phyloP scores from a whole-genome alignment of 2,329 filamentous ascomycete species.

The Talaromyces sp. region DNA sequence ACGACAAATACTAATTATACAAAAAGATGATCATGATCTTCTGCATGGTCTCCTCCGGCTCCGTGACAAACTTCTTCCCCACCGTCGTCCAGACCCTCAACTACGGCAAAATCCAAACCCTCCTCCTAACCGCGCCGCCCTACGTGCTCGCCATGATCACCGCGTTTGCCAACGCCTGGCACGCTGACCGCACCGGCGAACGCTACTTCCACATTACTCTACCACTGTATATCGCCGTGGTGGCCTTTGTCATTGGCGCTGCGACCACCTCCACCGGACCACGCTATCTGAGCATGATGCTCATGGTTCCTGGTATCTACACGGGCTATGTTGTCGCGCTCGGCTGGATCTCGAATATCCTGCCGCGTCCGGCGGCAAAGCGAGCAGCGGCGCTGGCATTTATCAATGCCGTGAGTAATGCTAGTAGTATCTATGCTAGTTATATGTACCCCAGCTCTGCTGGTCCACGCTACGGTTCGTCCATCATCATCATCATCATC shows the following conservation, averaged over 20 bases:
- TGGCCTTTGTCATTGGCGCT: conserved; percentile 4
- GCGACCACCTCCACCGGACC: neutral
- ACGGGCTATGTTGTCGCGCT: conserved; percentile 51
- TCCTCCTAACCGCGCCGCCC: conserved; percentile 46
- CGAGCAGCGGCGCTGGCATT: conserved; percentile 33
- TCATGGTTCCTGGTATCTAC: conserved; percentile 22
- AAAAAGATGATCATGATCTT: conserved; percentile 52
- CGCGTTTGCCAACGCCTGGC: conserved; percentile 6
- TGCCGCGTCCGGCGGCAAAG: conserved; percentile 34
- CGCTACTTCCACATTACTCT: conserved; percentile 4
- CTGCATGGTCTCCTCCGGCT: conserved; percentile 54
- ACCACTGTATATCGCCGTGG: conserved; percentile 9
- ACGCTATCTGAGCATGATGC: conserved; percentile 15
- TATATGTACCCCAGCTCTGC: conserved; percentile 60
- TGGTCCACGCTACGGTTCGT: conserved; percentile 35
- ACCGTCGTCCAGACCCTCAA: conserved; percentile 42
- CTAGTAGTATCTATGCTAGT: conserved; percentile 63
- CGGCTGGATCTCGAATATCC: conserved; percentile 32
- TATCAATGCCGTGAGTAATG: conserved; percentile 32
- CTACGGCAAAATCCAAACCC: conserved; percentile 41
- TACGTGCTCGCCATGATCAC: conserved; percentile 3
- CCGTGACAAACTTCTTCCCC: conserved; percentile 53
- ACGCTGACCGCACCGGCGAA: conserved; percentile 5
- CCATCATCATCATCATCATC: conserved; percentile 18
- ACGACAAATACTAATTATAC: neutral